Conservation (phyloP, 2,329 filamentous ascomycete genomes). For the Diaporthe velutina region DNA sequence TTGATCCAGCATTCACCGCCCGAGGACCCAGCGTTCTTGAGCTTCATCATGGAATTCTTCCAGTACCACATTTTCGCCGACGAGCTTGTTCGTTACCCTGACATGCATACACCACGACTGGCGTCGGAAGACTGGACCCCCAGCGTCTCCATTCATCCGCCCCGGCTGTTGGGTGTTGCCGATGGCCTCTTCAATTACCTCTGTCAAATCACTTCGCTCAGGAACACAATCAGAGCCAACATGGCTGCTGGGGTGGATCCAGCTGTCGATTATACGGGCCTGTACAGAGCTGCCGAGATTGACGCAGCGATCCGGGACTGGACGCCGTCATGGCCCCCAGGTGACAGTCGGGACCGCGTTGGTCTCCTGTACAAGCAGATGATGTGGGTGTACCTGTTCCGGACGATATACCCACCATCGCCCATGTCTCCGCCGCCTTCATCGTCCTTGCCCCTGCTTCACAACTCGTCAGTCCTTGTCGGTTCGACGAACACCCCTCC, state of each 20-base stretch:
- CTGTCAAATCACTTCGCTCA: conserved; percentile 81
- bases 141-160: conserved; percentile 56
- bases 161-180: conserved; percentile 81
- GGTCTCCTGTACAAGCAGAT: conserved; percentile 74
- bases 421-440: conserved; percentile 40
- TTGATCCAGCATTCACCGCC: conserved; percentile 75
- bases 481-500: conserved; percentile 46
- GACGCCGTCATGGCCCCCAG: conserved; percentile 73
- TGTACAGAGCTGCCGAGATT: conserved; percentile 81
- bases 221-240: conserved; percentile 79
- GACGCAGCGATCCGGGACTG: conserved; percentile 81
- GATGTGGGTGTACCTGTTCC: conserved; percentile 74
- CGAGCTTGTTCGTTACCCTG: conserved; percentile 67
- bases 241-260: conserved; percentile 74
- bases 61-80: conserved; percentile 83
- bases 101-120: conserved; percentile 52
- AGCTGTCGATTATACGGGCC: conserved; percentile 77
- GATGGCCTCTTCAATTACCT: conserved; percentile 86
- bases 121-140: conserved; percentile 60
- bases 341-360: conserved; percentile 69
- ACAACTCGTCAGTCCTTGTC: conserved; percentile 39
- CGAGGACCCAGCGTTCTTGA: conserved; percentile 73
- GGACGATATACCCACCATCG: conserved; percentile 70
- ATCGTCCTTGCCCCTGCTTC: conserved; percentile 39
- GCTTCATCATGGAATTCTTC: conserved; percentile 82